A percentile compares a stretch with the other conserved stretches of the same genome.
Evolutionary conservation across 176 grass and related monocot genomes (phyloP).

Genomic region (Stipa capillata): DNA sequence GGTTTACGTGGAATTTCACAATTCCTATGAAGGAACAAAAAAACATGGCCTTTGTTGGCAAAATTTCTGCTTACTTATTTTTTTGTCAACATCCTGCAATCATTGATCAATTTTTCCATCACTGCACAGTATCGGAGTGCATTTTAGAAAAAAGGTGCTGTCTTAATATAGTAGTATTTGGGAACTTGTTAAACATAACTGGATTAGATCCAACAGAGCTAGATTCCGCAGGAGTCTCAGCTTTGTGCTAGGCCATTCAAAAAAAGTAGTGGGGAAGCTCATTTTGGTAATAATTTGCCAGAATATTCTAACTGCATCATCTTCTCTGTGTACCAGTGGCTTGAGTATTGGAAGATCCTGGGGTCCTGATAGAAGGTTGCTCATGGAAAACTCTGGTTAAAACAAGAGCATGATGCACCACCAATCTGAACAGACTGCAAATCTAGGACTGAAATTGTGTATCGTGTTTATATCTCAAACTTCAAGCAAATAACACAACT

Average conservation of each 20-base stretch:
- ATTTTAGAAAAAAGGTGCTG: slow-evolving; percentile 4
- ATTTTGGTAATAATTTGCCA: slow-evolving; percentile 1
- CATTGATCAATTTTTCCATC: background rate
- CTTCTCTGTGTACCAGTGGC: background rate
- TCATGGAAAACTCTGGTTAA: slow-evolving; percentile 1
- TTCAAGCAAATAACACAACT: background rate
- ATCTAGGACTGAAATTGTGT: background rate
- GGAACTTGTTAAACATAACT: background rate
- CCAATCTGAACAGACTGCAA: background rate
- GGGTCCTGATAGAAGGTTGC: background rate
- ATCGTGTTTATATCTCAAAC: background rate
- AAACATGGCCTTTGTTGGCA: background rate
- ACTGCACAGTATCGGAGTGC: background rate
- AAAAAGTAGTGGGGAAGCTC: background rate
- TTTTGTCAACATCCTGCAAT: background rate
- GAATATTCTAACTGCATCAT: background rate
- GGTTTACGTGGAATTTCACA: background rate
- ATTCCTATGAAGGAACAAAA: background rate
- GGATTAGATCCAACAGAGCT: background rate
- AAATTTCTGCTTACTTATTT: background rate
- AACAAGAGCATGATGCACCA: background rate
- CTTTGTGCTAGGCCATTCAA: background rate
- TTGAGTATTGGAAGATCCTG: background rate
- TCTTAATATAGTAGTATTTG: background rate
- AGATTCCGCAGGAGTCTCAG: background rate